These are phyloP conservation scores for Asterochloris erici DNA, from an alignment of 139 green algal genomes.

Conservation along the genomic window DNA sequence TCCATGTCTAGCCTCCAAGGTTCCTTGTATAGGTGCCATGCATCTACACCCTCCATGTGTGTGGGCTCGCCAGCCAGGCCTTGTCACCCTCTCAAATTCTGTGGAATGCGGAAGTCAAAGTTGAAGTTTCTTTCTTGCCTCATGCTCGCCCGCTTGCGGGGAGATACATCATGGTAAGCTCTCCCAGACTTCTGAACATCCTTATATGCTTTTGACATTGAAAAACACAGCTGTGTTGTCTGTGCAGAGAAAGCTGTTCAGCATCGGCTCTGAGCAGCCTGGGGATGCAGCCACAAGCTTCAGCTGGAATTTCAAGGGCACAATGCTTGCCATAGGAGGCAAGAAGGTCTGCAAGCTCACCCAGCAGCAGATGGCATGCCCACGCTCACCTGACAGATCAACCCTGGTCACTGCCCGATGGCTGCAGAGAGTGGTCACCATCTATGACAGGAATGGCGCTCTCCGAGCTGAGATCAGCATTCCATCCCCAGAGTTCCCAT, in stretches of 20 bases:
- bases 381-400: background rate
- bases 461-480: slow-evolving; percentile 56
- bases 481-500: slow-evolving; percentile 39
- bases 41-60: no score
- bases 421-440: slow-evolving; percentile 56
- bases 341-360: slow-evolving; percentile 37
- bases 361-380: background rate
- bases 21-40: no score
- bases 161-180: no score
- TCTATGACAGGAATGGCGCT: slow-evolving; percentile 60
- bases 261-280: slow-evolving; percentile 15
- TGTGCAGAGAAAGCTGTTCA: slow-evolving; percentile 20
- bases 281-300: slow-evolving; percentile 12
- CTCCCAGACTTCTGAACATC: no score
- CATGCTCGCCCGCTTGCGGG: no score
- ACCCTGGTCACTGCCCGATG: background rate
- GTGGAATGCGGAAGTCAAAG: no score
- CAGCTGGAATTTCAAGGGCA: slow-evolving; percentile 20
- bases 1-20: no score
- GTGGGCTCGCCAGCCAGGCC: no score
- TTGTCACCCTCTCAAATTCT: no score
- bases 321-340: slow-evolving; percentile 38
- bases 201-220: no score
- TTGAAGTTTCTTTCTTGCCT: no score
- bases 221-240: background rate